Base-by-base conservation (phyloP, 352 stramenopile genomes). In the Phytophthora palmivora region DNA sequence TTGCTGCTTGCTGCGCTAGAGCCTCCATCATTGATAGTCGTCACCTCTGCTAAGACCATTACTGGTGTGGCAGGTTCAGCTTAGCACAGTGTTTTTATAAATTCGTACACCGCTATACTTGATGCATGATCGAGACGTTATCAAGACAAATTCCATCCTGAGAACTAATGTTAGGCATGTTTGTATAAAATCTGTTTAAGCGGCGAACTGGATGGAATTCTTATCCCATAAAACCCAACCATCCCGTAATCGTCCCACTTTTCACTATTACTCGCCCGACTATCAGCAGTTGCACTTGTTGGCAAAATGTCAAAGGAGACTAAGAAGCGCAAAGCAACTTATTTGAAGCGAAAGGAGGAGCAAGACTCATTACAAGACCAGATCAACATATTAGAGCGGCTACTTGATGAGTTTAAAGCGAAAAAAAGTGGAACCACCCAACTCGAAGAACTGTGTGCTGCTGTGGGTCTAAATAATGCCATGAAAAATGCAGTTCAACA, bases 321-420 rank as follows among this genome's bases (percentile, higher is more conserved):
- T 4, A 50, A 54, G 49, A 67, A 59, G 43, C 41, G 42, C 6
- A 67, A 67, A 44, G 43, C 44, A 8, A 51, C 49, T 11, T 60
- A 56, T 14, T 12, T 56, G 9, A 42, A 47, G 39, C 45, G 30
- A 3, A 56, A 64, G 42, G 48, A 64, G 38, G 60, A 60, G 18
- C 28, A 41, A n/a, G 26, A 32, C 6, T 26, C 22, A 14, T 33
- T 69, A 34, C 44, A 43, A 26, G 11, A 41, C 8, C 21, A 69
- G 18, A 34, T 63, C 2, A 4, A 28, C 2, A 9, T 21, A 3
- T 19, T 69, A 3, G 34, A 63, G 34, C 37, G 49, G 21, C 45
- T 63, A 15, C 3, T 72, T n/a, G 41, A 37, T 32, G 16, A 14
- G 5, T 34, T 68, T 16, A 45, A 58, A 21, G 39, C 36, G 0